phyloP scores from a whole-genome alignment of 352 stramenopile species.

The Globisporangium ultimum region DNA sequence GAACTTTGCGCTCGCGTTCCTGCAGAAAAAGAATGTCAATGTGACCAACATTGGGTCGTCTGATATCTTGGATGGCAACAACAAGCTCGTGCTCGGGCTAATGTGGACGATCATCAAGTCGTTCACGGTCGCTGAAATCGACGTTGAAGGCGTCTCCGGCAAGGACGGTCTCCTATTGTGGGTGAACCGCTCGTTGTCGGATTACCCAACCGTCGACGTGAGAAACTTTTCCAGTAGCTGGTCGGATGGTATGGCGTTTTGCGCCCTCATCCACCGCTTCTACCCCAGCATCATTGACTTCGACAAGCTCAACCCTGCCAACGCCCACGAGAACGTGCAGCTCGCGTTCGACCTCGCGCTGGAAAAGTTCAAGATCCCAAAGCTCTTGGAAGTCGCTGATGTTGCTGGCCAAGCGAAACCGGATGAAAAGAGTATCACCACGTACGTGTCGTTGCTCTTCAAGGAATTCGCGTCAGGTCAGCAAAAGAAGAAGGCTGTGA shows the following conservation, averaged over 20 bases:
- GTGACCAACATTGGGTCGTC: constrained; percentile 90
- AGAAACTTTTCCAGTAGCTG: constrained; percentile 89
- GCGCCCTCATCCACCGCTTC: constrained; percentile 88
- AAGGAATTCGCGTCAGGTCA: constrained; percentile 89
- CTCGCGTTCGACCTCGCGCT: constrained; percentile 83
- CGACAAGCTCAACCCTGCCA: constrained; percentile 56
- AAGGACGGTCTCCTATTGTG: constrained; percentile 90
- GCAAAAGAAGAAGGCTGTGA: constrained; percentile 89
- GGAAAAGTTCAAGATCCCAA: constrained; percentile 84
- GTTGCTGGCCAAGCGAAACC: constrained; percentile 82
- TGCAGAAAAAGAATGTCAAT: constrained; percentile 88
- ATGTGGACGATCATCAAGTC: constrained; percentile 93
- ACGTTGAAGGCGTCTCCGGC: constrained; percentile 86
- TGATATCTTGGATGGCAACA: constrained; percentile 91
- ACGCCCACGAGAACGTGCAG: constrained; percentile 72
- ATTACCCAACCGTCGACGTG: constrained; percentile 83
- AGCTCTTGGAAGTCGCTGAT: constrained; percentile 84
- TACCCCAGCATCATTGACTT: constrained; percentile 87
- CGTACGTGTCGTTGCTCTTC: constrained; percentile 90
- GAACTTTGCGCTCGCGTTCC: constrained; percentile 88
- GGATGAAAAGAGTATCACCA: constrained; percentile 92
- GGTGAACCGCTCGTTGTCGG: constrained; percentile 82
- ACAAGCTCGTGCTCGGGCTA: constrained; percentile 89
- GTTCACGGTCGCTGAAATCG: constrained; percentile 85
- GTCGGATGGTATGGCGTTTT: constrained; percentile 88